Evolutionary conservation across 768 basidiomycete species (phyloP), one percentile per base, ranked within the genome.

Genomic region (Sarcomyxa edulis): DNA sequence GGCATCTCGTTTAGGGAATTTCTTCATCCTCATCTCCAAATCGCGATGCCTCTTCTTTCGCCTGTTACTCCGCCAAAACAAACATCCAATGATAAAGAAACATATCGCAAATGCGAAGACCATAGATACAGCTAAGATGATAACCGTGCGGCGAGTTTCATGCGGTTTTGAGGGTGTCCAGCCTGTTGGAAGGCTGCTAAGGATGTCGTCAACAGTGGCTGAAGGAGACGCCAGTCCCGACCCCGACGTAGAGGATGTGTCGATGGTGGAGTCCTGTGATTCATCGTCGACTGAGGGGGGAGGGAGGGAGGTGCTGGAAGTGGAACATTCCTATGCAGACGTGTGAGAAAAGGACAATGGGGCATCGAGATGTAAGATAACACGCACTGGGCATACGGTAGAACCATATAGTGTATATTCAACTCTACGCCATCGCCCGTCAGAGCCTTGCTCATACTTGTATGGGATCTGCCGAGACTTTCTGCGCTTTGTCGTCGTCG

Each of bases 391-490:
- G 51, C 81, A 74, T 26, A 81, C 64, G 10, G 78, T 74, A n/a
- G 78, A 79, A n/a, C 85, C 84, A 48, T 80, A 84, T 26, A 85
- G 59, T 9, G 78, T 73, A 61, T 80, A 86, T 19, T 53, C 60
- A 2, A 72, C 64, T 53, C 67, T 74, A 29, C 71, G 68, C 82
- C 82, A 85, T 38, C 62, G 48, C 4, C 72, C 75, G 61, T 82
- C 78, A 8, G 56, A 25, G n/a, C 63, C 75, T 46, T 65, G 51
- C 26, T 63, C 58, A 53, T 69, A 86, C 50, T 61, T 76, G 51
- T 74, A 69, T 19, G 84, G 76, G n/a, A 85, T 40, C 38, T 51
- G 43, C 15, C 19, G n/a, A n/a, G n/a, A n/a, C n/a, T n/a, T n/a
- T n/a, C n/a, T n/a, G n/a, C n/a, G n/a, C n/a, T n/a, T n/a, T n/a